Conservation (phyloP, 2,329 filamentous ascomycete species). For the Lasiodiplodia theobromae region DNA sequence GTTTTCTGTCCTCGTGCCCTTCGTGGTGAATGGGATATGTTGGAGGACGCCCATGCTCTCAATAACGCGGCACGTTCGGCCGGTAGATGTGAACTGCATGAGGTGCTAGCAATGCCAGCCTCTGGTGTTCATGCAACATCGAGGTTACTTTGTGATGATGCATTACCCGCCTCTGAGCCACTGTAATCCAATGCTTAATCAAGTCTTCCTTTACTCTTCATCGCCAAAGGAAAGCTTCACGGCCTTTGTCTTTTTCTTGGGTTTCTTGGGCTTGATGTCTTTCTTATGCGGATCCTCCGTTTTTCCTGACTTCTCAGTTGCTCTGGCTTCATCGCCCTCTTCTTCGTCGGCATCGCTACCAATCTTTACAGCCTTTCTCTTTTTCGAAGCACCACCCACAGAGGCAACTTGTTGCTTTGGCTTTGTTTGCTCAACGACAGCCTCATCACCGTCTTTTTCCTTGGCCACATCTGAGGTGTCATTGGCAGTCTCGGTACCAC, state of each 20-base stretch:
- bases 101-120: not conserved
- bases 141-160: not conserved
- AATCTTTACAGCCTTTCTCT: conserved; percentile 47
- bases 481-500: conserved; percentile 25
- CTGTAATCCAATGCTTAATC: not conserved
- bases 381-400: conserved; percentile 44
- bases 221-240: conserved; percentile 49
- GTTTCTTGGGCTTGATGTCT: conserved; percentile 40
- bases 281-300: conserved; percentile 31
- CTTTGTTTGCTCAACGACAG: not conserved
- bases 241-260: conserved; percentile 46
- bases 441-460: conserved; percentile 18
- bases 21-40: too few relatives aligned
- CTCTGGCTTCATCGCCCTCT: conserved; percentile 32
- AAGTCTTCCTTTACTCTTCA: conserved; percentile 15
- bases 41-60: not conserved
- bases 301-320: conserved; percentile 32
- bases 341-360: conserved; percentile 40
- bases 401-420: conserved; percentile 40
- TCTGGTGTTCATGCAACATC: not conserved
- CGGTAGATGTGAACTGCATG: not conserved
- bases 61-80: not conserved
- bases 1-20: too few relatives aligned
- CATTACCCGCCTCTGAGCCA: not conserved
- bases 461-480: conserved; percentile 19